phyloP scores from a whole-genome alignment of 352 stramenopile genomes.

The Phytophthora tentaculata region DNA sequence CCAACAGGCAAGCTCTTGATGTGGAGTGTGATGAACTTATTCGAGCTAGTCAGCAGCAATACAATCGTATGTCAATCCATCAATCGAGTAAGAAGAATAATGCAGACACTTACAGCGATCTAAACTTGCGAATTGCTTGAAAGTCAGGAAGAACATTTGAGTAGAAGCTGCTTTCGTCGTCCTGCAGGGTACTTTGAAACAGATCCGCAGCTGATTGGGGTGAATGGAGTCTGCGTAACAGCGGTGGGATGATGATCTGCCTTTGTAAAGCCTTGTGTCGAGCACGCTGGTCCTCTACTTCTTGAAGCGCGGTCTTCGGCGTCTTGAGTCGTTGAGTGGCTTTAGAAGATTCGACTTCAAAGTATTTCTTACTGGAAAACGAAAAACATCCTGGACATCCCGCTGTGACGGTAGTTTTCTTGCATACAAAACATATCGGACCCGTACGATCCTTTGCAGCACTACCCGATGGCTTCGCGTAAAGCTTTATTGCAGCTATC shows the following conservation, averaged over 20 bases:
- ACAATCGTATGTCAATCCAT: too few species aligned
- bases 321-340: constrained; percentile 57
- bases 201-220: background rate
- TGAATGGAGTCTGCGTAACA: constrained; percentile 25
- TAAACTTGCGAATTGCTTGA: constrained; percentile 62
- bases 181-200: background rate
- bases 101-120: constrained; percentile 53
- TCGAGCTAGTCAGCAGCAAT: constrained; percentile 35
- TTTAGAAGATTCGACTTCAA: constrained; percentile 39
- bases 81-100: too few species aligned
- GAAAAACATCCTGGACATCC: constrained; percentile 77
- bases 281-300: constrained; percentile 42
- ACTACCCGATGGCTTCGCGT: constrained; percentile 1
- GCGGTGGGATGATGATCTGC: constrained; percentile 52
- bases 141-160: constrained; percentile 53
- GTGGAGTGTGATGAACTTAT: constrained; percentile 67
- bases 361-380: constrained; percentile 52
- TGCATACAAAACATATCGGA: constrained; percentile 44
- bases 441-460: constrained; percentile 6
- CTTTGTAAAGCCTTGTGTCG: constrained; percentile 56
- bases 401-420: constrained; percentile 28
- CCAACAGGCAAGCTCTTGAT: constrained; percentile 83
- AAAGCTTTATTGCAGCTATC: constrained; percentile 38
- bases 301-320: constrained; percentile 58
- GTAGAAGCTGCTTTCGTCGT: constrained; percentile 52